Conservation (phyloP, 1,284 basidiomycete genomes). For the Boletus albobrunnescens region DNA sequence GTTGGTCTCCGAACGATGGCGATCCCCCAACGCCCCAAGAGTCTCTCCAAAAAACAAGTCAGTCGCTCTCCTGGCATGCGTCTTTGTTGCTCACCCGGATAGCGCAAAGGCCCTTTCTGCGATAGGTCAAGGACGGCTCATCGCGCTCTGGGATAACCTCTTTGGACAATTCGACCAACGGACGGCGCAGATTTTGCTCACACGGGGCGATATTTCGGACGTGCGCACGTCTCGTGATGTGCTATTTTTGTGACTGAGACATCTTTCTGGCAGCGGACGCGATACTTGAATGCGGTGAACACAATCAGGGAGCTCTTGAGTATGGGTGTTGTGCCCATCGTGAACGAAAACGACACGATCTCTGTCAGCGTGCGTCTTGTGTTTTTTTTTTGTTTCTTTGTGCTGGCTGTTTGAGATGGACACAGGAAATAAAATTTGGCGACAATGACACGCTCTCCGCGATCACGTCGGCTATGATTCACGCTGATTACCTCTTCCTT, state of each 20-base stretch:
- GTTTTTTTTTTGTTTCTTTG: neutral
- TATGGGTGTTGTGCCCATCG: slow-evolving; percentile 91
- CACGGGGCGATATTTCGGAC: slow-evolving; percentile 94
- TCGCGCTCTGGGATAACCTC: slow-evolving; percentile 95
- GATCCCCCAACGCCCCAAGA: slow-evolving; percentile 76
- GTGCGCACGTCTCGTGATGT: slow-evolving; percentile 45
- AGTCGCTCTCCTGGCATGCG: slow-evolving; percentile 10
- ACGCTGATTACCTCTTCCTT: slow-evolving; percentile 95
- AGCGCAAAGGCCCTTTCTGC: slow-evolving; percentile 81
- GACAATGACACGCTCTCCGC: slow-evolving; percentile 98
- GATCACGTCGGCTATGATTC: slow-evolving; percentile 94
- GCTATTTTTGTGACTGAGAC: slow-evolving; percentile 1
- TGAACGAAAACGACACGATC: slow-evolving; percentile 96
- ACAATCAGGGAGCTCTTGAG: slow-evolving; percentile 85
- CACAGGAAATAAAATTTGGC: slow-evolving; percentile 97
- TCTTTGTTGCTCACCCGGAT: slow-evolving; percentile 13
- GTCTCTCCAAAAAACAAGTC: slow-evolving; percentile 87
- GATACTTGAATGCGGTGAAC: slow-evolving; percentile 92
- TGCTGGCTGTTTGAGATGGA: slow-evolving; percentile 3
- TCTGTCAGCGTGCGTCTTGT: slow-evolving; percentile 80
- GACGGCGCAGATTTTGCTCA: slow-evolving; percentile 93
- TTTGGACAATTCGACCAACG: slow-evolving; percentile 92
- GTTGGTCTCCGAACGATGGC: slow-evolving; percentile 93
- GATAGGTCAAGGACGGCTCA: slow-evolving; percentile 93
- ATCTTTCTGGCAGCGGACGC: slow-evolving; percentile 63